Base-by-base conservation (phyloP, 2,329 filamentous ascomycete genomes). In the Aotearoamyces nothofagi region DNA sequence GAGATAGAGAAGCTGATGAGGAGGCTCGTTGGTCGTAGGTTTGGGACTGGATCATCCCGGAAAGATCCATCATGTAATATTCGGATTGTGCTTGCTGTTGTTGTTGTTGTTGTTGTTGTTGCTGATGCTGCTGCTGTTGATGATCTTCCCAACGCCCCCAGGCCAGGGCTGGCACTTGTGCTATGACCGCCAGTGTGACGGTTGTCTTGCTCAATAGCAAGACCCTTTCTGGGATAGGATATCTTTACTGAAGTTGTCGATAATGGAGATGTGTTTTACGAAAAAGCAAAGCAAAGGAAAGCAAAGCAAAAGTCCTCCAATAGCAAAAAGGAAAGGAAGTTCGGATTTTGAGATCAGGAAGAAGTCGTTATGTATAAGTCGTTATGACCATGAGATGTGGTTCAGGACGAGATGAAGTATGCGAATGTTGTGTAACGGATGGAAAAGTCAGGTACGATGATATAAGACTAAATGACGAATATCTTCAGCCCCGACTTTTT, bases 101-200 rank as follows among this genome's bases (percentile, higher is more conserved):
- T 8, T 12, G 32, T 34, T 14, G 43, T 39, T 24, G 42, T 29
- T 3, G 33, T 20, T 20, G 19, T 8, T 7, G n/a, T 20, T 20
- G 19, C n/a, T 20, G 19, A 20, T 8, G 8, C 7, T 12, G 32
- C 34, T 14, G 43, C 39, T 24, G 42, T 29, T 3, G 33, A n/a
- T n/a, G n/a, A n/a, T n/a, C n/a, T n/a, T n/a, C 50, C 38, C 58
- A 51, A 61, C 63, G 63, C 42, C 56, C 60, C 69, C 69, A 74
- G 51, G 51, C 54, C 30, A 58, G 52, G 38, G 52, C 52, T 34
- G 58, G 49, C 31, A 57, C 46, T 43, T 61, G 56, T 44, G 57
- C 51, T 32, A 58, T 54, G 42, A 66, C 55, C 40, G 61, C 60
- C 62, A 70, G 54, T 33, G 46, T 55, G 48, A 27, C 41, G 45